Base-by-base conservation (phyloP, 208 protist species). In the Wallacemonas sp. region DNA sequence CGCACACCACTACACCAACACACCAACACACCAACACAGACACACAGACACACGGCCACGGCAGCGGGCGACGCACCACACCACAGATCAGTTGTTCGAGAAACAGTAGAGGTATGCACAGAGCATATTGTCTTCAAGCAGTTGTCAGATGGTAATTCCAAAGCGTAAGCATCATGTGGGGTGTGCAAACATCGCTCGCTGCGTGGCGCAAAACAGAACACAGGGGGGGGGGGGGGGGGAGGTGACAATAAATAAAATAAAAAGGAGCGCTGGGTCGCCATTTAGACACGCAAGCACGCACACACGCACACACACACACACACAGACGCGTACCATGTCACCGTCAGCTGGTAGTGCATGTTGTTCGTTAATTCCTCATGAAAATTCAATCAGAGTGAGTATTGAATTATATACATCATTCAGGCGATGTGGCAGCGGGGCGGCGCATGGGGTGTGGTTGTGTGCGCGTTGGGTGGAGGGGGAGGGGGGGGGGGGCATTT, bases 341-440 rank as follows among this genome's bases (percentile, higher is more conserved):
- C 64, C 68, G 49, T 77, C 70, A 76, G 70, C 69, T 77, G 70
- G 70, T 80, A 76, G 75, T 80, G 75, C 75, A 77, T 77, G 75
- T 80, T 77, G 75, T 55, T 80, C 75, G 62, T 77, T 67, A 66
- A 59, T 38, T 78, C 76, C 70, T 62, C 71, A 82, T 51, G 39
- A 55, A 9, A 45, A 49, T 45, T 62, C 34, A 51, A 28, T 80
- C 69, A 70, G 75, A 75, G 75, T 76, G 70, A 80, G 68, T 80
- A 73, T 80, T 80, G 70, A 80, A 75, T 67, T 72, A 39, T 72
- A 39, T 66, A 46, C 75, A 80, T 80, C 75, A 80, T 58, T 33
- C 47, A 46, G 44, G 33, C 63, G 58, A 34, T 19, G 17, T 9
- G 44, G 19, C n/a, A n/a, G 47, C 24, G 8, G 47, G 47, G 47